Evolutionary conservation across 805 yeast species (phyloP), one percentile per base, ranked within the genome.

Genomic region (Candida pseudoglaebosa): DNA sequence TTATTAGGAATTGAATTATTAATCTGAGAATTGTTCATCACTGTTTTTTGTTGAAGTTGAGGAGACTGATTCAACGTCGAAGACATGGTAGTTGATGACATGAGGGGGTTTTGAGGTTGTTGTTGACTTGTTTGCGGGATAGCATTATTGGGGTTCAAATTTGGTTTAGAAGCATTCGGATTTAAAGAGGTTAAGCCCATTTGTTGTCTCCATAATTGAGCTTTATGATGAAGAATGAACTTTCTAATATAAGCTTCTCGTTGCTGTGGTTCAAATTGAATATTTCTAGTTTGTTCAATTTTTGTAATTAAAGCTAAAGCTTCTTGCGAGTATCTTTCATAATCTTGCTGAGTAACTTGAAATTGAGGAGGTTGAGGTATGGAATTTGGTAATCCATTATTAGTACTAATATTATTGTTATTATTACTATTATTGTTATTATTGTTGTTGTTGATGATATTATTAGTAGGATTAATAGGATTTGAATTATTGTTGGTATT

Each of bases 211-310:
- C 64, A 57, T 12, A 49, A 43, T 15, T 44, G 43, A 8, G 49
- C 47, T 36, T 68, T 68, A 44, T 67, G 71, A 44, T 67, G 72
- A 17, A 57, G 44, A 28, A 69, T 65, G 47, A 50, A 69, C 44
- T 62, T 64, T 21, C 63, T 49, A 20, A 69, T 59, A 41, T 66
- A 68, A 35, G 49, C 59, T 37, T 65, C 71, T 45, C 59, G 62
- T 41, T 61, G 70, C 10, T 52, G 40, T 32, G 54, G 65, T 39
- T 67, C 71, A 4, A 55, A 47, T 29, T 53, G 65, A 20, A 67
- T 54, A 2, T 65, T 54, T 4, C 68, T 59, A 36, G 54, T 59
- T 10, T 61, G 60, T 39, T 68, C 71, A 36, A 69, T 50, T 35
- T 65, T 52, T 15, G 48, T 39, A 39, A 68, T 56, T 19, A 65